Conservation (phyloP, 2,329 filamentous ascomycete species). For the Fusarium nematophilum region DNA sequence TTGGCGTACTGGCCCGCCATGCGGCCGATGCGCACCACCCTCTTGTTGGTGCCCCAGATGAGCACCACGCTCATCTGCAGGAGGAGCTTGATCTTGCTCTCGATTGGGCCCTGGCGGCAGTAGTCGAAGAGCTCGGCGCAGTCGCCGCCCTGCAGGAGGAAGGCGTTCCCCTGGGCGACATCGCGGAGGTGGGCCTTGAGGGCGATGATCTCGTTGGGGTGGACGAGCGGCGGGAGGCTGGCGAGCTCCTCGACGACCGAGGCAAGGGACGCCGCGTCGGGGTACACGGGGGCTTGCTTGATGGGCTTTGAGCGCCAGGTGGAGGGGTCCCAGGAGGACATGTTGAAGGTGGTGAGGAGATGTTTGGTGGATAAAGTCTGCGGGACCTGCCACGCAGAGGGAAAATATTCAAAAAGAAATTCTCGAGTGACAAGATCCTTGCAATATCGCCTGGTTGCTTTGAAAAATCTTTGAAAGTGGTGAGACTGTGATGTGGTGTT, state of each 20-base stretch:
- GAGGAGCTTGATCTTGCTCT: constrained; percentile 95
- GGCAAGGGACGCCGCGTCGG: constrained; percentile 68
- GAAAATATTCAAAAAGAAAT: background rate
- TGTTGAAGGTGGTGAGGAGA: constrained; percentile 13
- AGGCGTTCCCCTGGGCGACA: constrained; percentile 90
- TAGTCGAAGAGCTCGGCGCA: constrained; percentile 98
- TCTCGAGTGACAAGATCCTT: background rate
- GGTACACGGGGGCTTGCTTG: constrained; percentile 79
- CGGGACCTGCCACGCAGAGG: constrained; percentile 4
- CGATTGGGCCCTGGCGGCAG: constrained; percentile 88
- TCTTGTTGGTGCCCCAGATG: constrained; percentile 85
- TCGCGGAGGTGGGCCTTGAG: constrained; percentile 83
- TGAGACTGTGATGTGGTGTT: background rate
- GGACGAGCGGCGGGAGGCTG: constrained; percentile 80
- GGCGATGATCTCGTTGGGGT: constrained; percentile 81
- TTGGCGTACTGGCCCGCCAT: constrained; percentile 99
- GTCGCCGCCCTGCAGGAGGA: constrained; percentile 95
- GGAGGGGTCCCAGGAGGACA: constrained; percentile 64
- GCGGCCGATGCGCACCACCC: constrained; percentile 91
- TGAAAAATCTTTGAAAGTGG: background rate
- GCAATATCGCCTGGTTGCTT: background rate
- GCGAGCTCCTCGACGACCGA: constrained; percentile 73
- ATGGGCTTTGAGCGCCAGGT: constrained; percentile 85
- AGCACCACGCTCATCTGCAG: constrained; percentile 97
- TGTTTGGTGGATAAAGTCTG: constrained; percentile 6